Percentiles rank a stretch among this genome's conserved stretches.
These are phyloP conservation scores for Mycena indigotica DNA, from an alignment of 768 basidiomycete genomes.

Conservation along the genomic window DNA sequence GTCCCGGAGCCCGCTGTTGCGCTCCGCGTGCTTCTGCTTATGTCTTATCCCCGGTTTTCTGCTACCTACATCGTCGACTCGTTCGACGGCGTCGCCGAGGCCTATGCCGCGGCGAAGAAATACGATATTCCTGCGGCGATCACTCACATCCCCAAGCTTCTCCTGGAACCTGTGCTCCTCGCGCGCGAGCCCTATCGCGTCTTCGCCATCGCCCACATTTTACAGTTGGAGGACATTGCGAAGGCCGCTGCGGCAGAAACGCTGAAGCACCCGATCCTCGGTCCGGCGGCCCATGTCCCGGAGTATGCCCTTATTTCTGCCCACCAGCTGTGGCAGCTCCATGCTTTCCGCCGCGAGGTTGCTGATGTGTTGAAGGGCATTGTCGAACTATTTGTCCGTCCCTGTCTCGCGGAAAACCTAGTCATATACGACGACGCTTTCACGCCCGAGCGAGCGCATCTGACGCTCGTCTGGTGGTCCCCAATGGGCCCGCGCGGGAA, in stretches of 20 bases:
- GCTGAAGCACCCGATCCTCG: conserved; percentile 32
- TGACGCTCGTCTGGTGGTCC: background rate
- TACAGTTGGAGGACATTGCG: conserved; percentile 38
- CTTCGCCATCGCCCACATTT: conserved; percentile 45
- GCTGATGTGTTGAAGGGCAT: background rate
- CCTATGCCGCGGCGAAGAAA: conserved; percentile 50
- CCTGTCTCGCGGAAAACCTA: background rate
- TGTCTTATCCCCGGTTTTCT: conserved; percentile 53
- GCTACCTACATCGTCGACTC: conserved; percentile 33
- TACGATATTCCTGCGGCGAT: conserved; percentile 53
- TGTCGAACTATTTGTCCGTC: background rate
- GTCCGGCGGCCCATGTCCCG: background rate
- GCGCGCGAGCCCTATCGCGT: conserved; percentile 43
- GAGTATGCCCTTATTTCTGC: background rate
- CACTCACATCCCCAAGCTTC: conserved; percentile 31
- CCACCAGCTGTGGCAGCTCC: background rate
- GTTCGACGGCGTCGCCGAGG: conserved; percentile 43
- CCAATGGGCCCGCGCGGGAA: background rate
- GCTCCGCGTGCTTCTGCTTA: conserved; percentile 43
- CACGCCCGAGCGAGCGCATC: background rate
- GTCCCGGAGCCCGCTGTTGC: conserved; percentile 49
- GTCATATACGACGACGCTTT: background rate
- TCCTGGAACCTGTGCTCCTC: conserved; percentile 37
- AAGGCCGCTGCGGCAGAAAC: conserved; percentile 37
- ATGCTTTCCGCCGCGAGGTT: background rate